These are phyloP conservation scores for Thalassiosira gravida DNA, from an alignment of 352 stramenopile genomes.

Conservation along the genomic window DNA sequence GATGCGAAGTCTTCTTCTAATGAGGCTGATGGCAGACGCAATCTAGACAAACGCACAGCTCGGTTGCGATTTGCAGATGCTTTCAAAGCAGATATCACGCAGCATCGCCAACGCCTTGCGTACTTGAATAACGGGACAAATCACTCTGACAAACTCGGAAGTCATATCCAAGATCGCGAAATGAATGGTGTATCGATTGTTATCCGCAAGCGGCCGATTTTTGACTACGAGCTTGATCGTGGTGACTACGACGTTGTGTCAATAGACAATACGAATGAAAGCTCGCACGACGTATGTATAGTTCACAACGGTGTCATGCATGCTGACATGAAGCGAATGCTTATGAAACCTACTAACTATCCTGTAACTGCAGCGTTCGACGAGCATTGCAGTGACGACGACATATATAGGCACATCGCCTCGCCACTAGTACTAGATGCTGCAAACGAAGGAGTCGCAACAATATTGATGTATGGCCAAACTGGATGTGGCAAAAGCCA, in stretches of 20 bases:
- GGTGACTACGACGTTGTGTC: conserved; percentile 90
- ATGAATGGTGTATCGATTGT: conserved; percentile 87
- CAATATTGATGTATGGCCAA: conserved; percentile 87
- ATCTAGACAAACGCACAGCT: conserved; percentile 75
- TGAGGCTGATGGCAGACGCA: conserved; percentile 30
- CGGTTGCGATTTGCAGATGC: conserved; percentile 58
- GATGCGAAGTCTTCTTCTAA: conserved; percentile 31
- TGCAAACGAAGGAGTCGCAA: conserved; percentile 83
- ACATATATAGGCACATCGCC: conserved; percentile 84
- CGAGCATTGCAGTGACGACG: conserved; percentile 86
- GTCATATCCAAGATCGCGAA: conserved; percentile 39
- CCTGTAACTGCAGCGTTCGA: conserved; percentile 87
- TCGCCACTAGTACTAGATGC: conserved; percentile 86
- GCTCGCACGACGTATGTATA: conserved; percentile 76
- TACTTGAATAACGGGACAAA: conserved; percentile 59
- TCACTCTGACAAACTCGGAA: conserved; percentile 49
- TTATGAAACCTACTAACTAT: conserved; percentile 87
- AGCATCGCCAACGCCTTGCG: conserved; percentile 34
- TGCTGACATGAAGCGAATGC: conserved; percentile 90
- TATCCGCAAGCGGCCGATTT: conserved; percentile 89
- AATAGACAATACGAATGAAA: conserved; percentile 70
- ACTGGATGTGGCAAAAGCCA: conserved; percentile 84
- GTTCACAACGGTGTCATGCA: conserved; percentile 91
- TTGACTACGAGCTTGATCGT: conserved; percentile 88
- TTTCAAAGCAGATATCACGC: conserved; percentile 63